A percentile compares a stretch with the other conserved stretches of the same genome.
Evolutionary conservation across 768 basidiomycete species (phyloP).

Genomic region (Pleurotus giganteus): DNA sequence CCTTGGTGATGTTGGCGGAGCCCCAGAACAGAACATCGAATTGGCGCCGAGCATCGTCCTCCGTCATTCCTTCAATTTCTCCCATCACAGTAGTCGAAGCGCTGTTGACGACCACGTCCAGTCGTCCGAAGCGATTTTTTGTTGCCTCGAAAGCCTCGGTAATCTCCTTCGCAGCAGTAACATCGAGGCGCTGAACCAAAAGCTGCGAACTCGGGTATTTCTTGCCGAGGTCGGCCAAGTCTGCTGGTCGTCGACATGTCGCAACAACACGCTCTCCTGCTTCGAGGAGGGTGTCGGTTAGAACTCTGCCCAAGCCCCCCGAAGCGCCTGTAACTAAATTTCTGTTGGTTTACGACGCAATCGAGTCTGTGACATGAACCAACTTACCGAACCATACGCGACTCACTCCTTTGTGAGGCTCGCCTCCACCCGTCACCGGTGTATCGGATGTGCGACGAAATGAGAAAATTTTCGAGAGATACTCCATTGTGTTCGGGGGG

Average conservation of each 20-base stretch:
- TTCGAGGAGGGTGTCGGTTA: slow-evolving; percentile 17
- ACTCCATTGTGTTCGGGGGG: too few relatives aligned
- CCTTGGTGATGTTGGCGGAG: slow-evolving; percentile 33
- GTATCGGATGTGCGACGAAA: too few relatives aligned
- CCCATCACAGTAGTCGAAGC: slow-evolving; percentile 35
- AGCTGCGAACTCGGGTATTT: slow-evolving; percentile 22
- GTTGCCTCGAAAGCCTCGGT: slow-evolving; percentile 29
- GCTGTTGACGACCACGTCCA: slow-evolving; percentile 48
- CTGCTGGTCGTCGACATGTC: slow-evolving; percentile 24
- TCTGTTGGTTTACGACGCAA: too few relatives aligned
- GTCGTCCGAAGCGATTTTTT: slow-evolving; percentile 32
- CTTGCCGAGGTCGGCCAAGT: slow-evolving; percentile 18
- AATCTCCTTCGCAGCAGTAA: slow-evolving; percentile 28
- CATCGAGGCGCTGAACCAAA: slow-evolving; percentile 28
- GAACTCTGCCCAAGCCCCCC: neutral
- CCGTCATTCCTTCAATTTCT: slow-evolving; percentile 33
- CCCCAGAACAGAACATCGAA: slow-evolving; percentile 48
- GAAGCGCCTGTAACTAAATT: neutral
- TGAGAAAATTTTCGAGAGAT: too few relatives aligned
- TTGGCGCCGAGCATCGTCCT: slow-evolving; percentile 28
- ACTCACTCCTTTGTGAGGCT: too few relatives aligned
- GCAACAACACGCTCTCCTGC: slow-evolving; percentile 30
- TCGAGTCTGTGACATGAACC: too few relatives aligned
- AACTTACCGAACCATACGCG: too few relatives aligned
- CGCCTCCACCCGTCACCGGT: too few relatives aligned